phyloP scores from a whole-genome alignment of 352 stramenopile species.

The Ochromonadaceae sp. region DNA sequence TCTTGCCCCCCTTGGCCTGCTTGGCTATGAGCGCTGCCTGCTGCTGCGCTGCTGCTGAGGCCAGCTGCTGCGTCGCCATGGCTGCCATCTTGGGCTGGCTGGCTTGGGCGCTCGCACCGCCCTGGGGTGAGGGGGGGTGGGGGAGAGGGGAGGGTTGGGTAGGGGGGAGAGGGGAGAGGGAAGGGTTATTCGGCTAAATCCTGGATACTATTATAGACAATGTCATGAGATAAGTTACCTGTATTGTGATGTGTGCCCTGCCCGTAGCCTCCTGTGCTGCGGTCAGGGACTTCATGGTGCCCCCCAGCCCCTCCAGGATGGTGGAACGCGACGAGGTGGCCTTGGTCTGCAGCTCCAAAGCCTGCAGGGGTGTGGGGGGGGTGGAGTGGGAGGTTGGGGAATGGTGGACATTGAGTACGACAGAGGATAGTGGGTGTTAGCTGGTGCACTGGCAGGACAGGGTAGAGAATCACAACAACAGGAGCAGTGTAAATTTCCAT shows the following conservation, averaged over 20 bases:
- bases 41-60: too few species aligned
- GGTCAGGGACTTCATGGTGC: slow-evolving; percentile 8
- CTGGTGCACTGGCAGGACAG: background rate
- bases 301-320: background rate
- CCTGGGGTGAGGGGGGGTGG: too few species aligned
- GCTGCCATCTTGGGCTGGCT: background rate
- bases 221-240: too few species aligned
- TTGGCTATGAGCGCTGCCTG: background rate
- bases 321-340: background rate
- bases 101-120: background rate
- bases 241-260: background rate
- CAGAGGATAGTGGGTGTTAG: background rate
- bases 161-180: too few species aligned
- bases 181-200: too few species aligned
- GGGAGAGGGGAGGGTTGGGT: too few species aligned
- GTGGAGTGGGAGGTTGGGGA: background rate
- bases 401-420: background rate
- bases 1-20: background rate
- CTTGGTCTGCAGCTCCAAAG: background rate
- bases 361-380: too few species aligned
- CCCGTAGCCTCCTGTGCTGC: slow-evolving; percentile 8
- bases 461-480: background rate
- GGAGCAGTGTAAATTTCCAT: too few species aligned
- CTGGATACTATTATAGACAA: too few species aligned
- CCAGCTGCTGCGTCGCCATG: background rate